Evolutionary conservation across 2,329 filamentous ascomycete genomes (phyloP), one percentile per base, ranked within the genome.

Genomic region (Exophiala aquamarina): DNA sequence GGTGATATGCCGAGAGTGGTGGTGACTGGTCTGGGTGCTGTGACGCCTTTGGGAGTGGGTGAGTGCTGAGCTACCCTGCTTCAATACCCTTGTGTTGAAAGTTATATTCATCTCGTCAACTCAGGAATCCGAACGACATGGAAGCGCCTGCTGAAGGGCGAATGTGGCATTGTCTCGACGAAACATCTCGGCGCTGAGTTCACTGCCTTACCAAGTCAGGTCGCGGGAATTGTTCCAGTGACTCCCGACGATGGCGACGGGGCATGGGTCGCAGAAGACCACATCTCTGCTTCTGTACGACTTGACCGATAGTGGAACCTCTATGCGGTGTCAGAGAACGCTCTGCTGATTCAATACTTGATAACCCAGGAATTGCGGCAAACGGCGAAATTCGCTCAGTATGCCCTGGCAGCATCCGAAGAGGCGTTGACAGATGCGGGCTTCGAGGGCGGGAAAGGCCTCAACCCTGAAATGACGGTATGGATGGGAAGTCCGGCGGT

Each of bases 351-450:
- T 19, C 15, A 17, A 13, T 3, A 26, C 17, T n/a, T 9, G 32
- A 14, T 7, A 7, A 3, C 9, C 4, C 52, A 82, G 79, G 81
- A 85, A 54, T 73, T 79, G 60, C 81, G 90, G 3, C 86, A 89
- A 62, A 94, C 94, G 83, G 90, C 93, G n/a, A 77, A 74, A 18
- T 97, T 97, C 64, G 81, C 90, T 3, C 91, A 97, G 66, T 97
- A 94, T 71, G 92, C 91, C 11, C 78, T 95, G 62, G 89, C 87
- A 10, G 89, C 91, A 2, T 79, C 89, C 0, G 81, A 89, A 41
- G 93, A 97, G 78, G 93, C 93, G 0, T 73, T 98, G 41, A 69
- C 80, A 20, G 89, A 97, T 72, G 86, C 92, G 1, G 82, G 78
- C 2, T 96, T 91, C 89, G 74, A 78, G 39, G 82, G 85, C 0